phyloP scores from a whole-genome alignment of 805 yeast species.

The Lipomyces orientalis region DNA sequence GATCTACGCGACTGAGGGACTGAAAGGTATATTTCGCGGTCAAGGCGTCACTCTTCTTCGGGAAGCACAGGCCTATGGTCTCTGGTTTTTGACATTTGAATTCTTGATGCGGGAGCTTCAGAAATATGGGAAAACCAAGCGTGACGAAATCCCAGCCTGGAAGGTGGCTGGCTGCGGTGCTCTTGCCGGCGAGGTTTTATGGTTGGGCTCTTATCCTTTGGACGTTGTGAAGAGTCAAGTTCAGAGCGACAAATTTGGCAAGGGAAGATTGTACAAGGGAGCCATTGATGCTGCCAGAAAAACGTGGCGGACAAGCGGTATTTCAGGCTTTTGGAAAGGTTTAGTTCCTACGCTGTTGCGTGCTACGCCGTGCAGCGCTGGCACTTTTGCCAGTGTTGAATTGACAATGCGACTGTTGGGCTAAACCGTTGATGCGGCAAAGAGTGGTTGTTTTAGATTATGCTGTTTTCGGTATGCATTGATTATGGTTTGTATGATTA shows the following conservation, averaged over 20 bases:
- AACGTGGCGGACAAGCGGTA: slow-evolving; percentile 64
- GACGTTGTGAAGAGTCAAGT: slow-evolving; percentile 90
- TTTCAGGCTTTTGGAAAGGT: slow-evolving; percentile 84
- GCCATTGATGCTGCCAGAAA: slow-evolving; percentile 63
- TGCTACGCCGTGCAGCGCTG: slow-evolving; percentile 98
- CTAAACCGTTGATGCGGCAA: slow-evolving; percentile 3
- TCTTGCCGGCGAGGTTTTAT: slow-evolving; percentile 70
- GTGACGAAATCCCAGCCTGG: slow-evolving; percentile 86
- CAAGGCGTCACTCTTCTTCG: slow-evolving; percentile 79
- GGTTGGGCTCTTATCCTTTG: slow-evolving; percentile 58
- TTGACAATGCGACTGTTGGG: slow-evolving; percentile 68
- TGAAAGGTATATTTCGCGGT: slow-evolving; percentile 76
- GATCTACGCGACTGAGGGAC: slow-evolving; percentile 60
- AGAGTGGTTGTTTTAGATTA: neutral
- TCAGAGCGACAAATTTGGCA: slow-evolving; percentile 72
- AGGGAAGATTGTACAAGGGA: slow-evolving; percentile 64
- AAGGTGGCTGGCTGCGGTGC: slow-evolving; percentile 89
- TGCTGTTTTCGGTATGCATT: neutral
- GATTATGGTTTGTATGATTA: neutral
- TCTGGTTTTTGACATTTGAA: slow-evolving; percentile 74
- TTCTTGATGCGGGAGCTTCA: slow-evolving; percentile 49
- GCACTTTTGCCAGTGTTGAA: slow-evolving; percentile 93
- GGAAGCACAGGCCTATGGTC: slow-evolving; percentile 80
- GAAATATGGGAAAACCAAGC: slow-evolving; percentile 44
- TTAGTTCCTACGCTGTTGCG: slow-evolving; percentile 89